phyloP scores from a whole-genome alignment of 768 basidiomycete genomes.

The Suillus ampliporus region DNA sequence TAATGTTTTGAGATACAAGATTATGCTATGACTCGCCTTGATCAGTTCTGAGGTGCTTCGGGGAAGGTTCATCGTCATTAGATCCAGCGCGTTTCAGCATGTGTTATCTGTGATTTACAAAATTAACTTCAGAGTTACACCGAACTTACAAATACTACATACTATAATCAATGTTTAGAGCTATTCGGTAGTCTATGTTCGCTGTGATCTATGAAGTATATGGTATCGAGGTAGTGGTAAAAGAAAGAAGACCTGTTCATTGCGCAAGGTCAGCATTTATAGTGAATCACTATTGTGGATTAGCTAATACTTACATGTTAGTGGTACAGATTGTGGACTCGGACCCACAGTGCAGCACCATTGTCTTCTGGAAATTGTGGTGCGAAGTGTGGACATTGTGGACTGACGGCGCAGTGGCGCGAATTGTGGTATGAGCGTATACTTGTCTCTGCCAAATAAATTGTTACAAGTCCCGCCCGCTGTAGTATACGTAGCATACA shows the following conservation, averaged over 20 bases:
- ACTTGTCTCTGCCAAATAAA: too few species aligned
- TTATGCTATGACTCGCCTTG: background rate
- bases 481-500: background rate
- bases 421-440: too few species aligned
- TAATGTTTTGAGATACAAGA: background rate
- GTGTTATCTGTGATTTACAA: background rate
- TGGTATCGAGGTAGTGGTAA: background rate
- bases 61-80: background rate
- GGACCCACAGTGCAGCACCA: background rate
- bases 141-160: background rate
- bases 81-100: background rate
- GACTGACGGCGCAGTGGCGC: background rate
- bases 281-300: background rate
- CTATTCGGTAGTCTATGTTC: background rate
- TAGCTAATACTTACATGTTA: background rate
- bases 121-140: background rate
- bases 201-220: too few species aligned
- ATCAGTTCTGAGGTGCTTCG: background rate
- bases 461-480: too few species aligned
- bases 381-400: too few species aligned
- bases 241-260: background rate
- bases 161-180: background rate
- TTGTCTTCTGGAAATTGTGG: background rate
- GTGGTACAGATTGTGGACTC: background rate
- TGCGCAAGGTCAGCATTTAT: background rate